Base-by-base conservation (phyloP, 2,329 filamentous ascomycete species). In the Penicillium psychrosexuale region DNA sequence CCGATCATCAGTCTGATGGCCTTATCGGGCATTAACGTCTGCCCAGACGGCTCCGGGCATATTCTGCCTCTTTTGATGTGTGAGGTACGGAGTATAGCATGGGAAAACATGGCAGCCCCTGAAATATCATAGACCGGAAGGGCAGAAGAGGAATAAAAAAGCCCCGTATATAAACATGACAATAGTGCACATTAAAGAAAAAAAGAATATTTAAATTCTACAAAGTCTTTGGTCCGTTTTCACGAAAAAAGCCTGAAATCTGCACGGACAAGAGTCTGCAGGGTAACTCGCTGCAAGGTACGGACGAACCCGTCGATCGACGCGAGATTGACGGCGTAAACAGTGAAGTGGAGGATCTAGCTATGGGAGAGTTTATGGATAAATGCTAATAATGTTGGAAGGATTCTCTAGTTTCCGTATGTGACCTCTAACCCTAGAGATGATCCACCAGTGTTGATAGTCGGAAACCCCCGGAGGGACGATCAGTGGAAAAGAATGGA, bases 211-310 rank as follows among this genome's bases (percentile, higher is more conserved):
- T 5, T 5, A 30, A 9, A 44, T 36, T n/a, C 24, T n/a, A n/a
- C n/a, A 38, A 43, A 50, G 12, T 12, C 19, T 27, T 40, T 28
- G 27, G 27, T 28, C 28, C 12, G 6, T 47, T 40, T 24, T 44
- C 31, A 30, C 3, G 8, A 19, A 13, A 31, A 40, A 40, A 47
- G 24, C 15, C 19, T 38, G 45, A 49, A 37, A 11, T 54, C 57
- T 60, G 59, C 61, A 61, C 61, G 57, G 61, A 61, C 57, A 53
- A 15, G 22, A 44, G 53, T 47, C 40, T 62, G 61, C 62, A 65
- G 61, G 59, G 61, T 58, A 55, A 57, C 51, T 64, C 33, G 53
- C 59, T 65, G 62, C 62, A 65, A 65, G 62, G 62, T 65, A 65
- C 62, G 60, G 62, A 57, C 53, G 61, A 64, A 64, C 61, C 61